These are phyloP conservation scores for Phascolomyces articulosus DNA, from an alignment of 371 early-diverging fungal genomes.

Conservation along the genomic window DNA sequence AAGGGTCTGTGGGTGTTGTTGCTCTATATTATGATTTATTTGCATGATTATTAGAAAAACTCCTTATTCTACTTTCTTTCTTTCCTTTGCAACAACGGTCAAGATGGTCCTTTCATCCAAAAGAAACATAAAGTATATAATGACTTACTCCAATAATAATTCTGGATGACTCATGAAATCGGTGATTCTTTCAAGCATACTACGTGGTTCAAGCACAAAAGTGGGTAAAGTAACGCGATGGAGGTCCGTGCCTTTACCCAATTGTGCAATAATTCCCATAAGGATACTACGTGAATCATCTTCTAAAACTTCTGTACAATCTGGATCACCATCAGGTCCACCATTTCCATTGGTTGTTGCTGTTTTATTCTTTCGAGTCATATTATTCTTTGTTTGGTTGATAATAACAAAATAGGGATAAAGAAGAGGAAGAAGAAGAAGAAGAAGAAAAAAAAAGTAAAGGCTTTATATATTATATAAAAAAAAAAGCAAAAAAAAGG, in stretches of 20 bases:
- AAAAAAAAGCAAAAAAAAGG: no score
- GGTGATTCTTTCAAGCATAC: conserved; percentile 93
- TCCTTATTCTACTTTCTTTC: neutral
- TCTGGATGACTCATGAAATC: conserved; percentile 97
- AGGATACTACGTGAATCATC: conserved; percentile 89
- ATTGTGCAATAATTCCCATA: conserved; percentile 82
- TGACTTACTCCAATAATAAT: conserved; percentile 75
- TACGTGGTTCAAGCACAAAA: conserved; percentile 95
- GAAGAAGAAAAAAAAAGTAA: neutral
- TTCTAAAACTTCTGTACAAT: conserved; percentile 81
- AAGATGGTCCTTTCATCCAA: no score
- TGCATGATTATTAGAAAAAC: neutral
- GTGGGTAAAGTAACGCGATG: conserved; percentile 92
- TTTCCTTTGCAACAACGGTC: neutral
- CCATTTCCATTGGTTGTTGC: neutral
- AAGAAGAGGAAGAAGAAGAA: conserved; percentile 6
- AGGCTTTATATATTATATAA: no score
- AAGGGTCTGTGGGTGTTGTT: conserved; percentile 67
- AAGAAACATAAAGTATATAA: neutral
- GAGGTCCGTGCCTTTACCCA: conserved; percentile 90
- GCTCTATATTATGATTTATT: conserved; percentile 42
- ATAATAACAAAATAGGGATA: conserved; percentile 1
- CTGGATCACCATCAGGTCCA: conserved; percentile 28
- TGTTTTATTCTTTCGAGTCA: conserved; percentile 15
- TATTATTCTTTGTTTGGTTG: neutral